Percentiles rank a stretch among this genome's conserved stretches.
These are phyloP conservation scores for Colletotrichum musicola DNA, from an alignment of 2,329 filamentous ascomycete species.

Conservation along the genomic window DNA sequence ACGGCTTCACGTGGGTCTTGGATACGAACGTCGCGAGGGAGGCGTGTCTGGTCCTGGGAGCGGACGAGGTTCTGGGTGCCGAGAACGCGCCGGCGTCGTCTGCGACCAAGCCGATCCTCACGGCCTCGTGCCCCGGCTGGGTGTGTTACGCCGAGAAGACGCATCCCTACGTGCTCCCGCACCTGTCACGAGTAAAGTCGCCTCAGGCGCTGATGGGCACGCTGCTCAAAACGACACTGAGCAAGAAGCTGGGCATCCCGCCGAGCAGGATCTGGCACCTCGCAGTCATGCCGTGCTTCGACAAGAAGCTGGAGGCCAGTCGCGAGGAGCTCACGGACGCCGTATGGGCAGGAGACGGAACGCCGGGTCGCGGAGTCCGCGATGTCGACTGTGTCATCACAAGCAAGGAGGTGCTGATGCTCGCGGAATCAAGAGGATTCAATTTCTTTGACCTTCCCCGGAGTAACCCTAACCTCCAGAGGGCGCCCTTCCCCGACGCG, in stretches of 20 bases:
- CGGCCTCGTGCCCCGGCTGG: constrained; percentile 96
- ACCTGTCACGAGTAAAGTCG: constrained; percentile 91
- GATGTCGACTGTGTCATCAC: constrained; percentile 99
- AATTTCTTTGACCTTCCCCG: constrained; percentile 79
- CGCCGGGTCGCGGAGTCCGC: constrained; percentile 70
- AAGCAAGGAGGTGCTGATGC: constrained; percentile 91
- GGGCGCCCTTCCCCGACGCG: constrained; percentile 78
- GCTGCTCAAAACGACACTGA: constrained; percentile 87
- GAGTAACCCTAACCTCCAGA: constrained; percentile 63
- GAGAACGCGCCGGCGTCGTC: constrained; percentile 35
- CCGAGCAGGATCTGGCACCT: constrained; percentile 92
- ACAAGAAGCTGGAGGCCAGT: constrained; percentile 98
- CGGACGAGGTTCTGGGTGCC: constrained; percentile 73
- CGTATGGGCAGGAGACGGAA: constrained; percentile 72
- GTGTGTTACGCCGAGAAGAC: constrained; percentile 99
- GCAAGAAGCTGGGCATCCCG: constrained; percentile 76
- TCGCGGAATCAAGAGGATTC: constrained; percentile 84
- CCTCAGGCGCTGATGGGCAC: constrained; percentile 94
- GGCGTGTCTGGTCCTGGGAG: constrained; percentile 83
- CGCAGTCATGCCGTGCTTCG: constrained; percentile 98
- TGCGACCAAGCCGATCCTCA: constrained; percentile 73
- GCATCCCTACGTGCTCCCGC: constrained; percentile 91
- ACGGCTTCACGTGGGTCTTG: constrained; percentile 88
- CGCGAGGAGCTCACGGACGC: constrained; percentile 89
- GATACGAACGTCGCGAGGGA: constrained; percentile 90